A percentile compares a stretch with the other conserved stretches of the same genome.
Evolutionary conservation across 2,329 filamentous ascomycete species (phyloP).

Genomic region (Harringtonia lauricola): DNA sequence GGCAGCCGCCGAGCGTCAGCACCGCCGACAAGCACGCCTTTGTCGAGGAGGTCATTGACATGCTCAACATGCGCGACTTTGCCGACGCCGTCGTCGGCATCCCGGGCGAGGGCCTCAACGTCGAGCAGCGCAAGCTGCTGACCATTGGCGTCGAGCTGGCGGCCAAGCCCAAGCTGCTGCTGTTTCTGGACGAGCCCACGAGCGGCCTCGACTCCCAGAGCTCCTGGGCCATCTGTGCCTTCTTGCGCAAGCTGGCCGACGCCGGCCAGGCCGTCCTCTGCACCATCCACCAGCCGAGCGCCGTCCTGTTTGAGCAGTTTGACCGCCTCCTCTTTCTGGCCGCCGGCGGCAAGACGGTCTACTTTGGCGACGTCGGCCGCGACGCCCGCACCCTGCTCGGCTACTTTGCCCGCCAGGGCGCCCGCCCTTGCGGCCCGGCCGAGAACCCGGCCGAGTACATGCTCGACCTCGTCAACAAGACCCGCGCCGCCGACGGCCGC

Average conservation of each 20-base stretch:
- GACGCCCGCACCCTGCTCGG: slow-evolving; percentile 56
- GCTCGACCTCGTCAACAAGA: slow-evolving; percentile 53
- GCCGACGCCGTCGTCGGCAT: slow-evolving; percentile 86
- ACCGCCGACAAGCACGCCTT: slow-evolving; percentile 73
- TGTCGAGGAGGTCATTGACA: slow-evolving; percentile 80
- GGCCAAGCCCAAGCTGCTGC: slow-evolving; percentile 75
- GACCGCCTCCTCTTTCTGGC: slow-evolving; percentile 69
- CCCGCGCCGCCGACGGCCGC: slow-evolving; percentile 48
- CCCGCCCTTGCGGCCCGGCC: slow-evolving; percentile 48
- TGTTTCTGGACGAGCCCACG: slow-evolving; percentile 91
- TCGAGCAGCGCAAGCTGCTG: slow-evolving; percentile 60
- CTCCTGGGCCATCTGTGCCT: slow-evolving; percentile 78
- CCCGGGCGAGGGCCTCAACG: slow-evolving; percentile 72
- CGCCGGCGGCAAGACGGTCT: slow-evolving; percentile 65
- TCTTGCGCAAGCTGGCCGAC: slow-evolving; percentile 80
- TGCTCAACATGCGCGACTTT: slow-evolving; percentile 82
- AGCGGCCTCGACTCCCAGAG: slow-evolving; percentile 89
- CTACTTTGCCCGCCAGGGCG: slow-evolving; percentile 70
- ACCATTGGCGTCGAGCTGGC: slow-evolving; percentile 90
- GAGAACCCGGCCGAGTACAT: slow-evolving; percentile 82
- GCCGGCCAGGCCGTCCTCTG: slow-evolving; percentile 88
- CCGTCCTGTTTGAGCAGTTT: slow-evolving; percentile 86
- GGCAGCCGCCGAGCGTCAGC: slow-evolving; percentile 67
- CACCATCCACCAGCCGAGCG: slow-evolving; percentile 91
- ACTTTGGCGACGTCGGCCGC: slow-evolving; percentile 63